A percentile compares a stretch with the other conserved stretches of the same genome.
Conservation (phyloP, 805 yeast genomes). For the Pichia nakasei region DNA sequence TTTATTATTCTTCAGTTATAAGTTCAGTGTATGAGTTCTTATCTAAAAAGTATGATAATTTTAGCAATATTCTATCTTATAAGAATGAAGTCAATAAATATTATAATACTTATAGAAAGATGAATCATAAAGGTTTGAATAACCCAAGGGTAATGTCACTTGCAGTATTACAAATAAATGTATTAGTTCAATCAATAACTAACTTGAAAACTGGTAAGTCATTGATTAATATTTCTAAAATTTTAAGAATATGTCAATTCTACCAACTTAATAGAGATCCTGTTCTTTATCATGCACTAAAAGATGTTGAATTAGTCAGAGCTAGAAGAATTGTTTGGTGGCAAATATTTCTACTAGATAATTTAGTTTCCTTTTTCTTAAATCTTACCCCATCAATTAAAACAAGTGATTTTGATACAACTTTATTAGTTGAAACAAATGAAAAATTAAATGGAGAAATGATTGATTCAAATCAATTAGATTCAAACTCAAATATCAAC, state of each 20-base stretch:
- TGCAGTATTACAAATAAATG: slow-evolving; percentile 16
- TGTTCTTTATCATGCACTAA: slow-evolving; percentile 39
- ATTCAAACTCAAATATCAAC: background rate
- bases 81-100: slow-evolving; percentile 17
- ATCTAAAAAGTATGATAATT: slow-evolving; percentile 5
- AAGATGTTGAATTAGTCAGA: slow-evolving; percentile 40
- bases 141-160: slow-evolving; percentile 20
- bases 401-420: slow-evolving; percentile 20
- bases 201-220: slow-evolving; percentile 21
- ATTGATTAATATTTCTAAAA: slow-evolving; percentile 16
- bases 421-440: slow-evolving; percentile 17
- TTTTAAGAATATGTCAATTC: slow-evolving; percentile 21
- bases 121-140: slow-evolving; percentile 14
- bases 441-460: background rate
- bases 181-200: slow-evolving; percentile 17
- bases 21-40: slow-evolving; percentile 13
- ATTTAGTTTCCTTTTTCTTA: slow-evolving; percentile 24
- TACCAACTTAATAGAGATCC: slow-evolving; percentile 51
- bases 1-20: slow-evolving; percentile 14
- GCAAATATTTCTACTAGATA: slow-evolving; percentile 55
- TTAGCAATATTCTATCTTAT: slow-evolving; percentile 7
- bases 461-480: background rate
- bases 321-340: slow-evolving; percentile 56
- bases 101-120: slow-evolving; percentile 12
- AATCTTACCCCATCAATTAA: slow-evolving; percentile 18